Evolutionary conservation across 192 early-diverging fungal species (phyloP).

Genomic region (Coemansia sp.): DNA sequence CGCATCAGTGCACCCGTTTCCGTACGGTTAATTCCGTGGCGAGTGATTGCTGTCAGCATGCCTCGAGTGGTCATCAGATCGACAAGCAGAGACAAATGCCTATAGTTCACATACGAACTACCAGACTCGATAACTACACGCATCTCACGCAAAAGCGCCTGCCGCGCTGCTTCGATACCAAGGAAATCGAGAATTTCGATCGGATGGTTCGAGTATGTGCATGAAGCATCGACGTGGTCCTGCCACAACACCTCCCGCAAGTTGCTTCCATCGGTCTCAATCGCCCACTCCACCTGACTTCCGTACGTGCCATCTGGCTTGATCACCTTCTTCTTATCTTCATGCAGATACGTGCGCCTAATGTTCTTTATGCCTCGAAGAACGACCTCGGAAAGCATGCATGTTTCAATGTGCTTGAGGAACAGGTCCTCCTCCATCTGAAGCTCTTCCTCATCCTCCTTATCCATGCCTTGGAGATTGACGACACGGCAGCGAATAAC

Average conservation of each 20-base stretch:
- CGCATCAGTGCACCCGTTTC: conserved; percentile 93
- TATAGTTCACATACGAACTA: conserved; percentile 97
- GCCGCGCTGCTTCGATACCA: conserved; percentile 96
- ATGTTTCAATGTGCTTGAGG: conserved; percentile 79
- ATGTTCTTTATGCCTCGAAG: conserved; percentile 89
- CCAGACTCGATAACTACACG: conserved; percentile 93
- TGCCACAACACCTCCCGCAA: conserved; percentile 82
- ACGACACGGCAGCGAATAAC: conserved; percentile 87
- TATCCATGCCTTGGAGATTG: conserved; percentile 59
- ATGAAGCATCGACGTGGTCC: conserved; percentile 76
- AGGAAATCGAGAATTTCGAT: conserved; percentile 89
- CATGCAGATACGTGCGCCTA: conserved; percentile 68
- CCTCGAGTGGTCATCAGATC: conserved; percentile 97
- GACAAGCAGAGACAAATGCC: conserved; percentile 91
- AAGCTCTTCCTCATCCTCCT: conserved; percentile 59
- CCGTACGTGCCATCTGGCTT: conserved; percentile 66
- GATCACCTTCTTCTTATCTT: conserved; percentile 27
- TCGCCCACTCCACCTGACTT: conserved; percentile 67
- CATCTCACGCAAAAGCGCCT: conserved; percentile 83
- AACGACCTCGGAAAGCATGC: conserved; percentile 82
- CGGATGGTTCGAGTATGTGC: conserved; percentile 90
- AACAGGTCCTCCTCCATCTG: conserved; percentile 82
- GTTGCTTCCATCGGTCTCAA: conserved; percentile 95
- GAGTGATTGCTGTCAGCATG: conserved; percentile 92
- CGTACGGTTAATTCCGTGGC: conserved; percentile 97